Base-by-base conservation (phyloP, 306 rosid genomes). In the Delonix regia region DNA sequence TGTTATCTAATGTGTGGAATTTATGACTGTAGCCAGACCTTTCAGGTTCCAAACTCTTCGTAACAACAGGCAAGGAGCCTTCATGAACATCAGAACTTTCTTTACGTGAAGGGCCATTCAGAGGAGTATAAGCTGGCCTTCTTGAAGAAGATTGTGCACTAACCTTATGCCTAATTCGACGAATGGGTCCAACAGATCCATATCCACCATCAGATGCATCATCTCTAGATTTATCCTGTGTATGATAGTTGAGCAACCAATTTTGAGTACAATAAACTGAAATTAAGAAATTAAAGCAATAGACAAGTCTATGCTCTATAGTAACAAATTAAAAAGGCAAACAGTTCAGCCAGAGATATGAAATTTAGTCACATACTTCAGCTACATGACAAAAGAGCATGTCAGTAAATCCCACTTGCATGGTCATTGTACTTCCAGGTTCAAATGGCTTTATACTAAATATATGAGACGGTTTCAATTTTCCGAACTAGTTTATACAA, bases 181-280 rank as follows among this genome's bases (percentile, higher is more conserved):
- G 91, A 66, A 92, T 86, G 21, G 98, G 99, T 77, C 98, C 99
- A 59, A 80, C 80, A 6, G 97, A 95, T 79, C 89, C 92, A 84
- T 84, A 83, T 36, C 72, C 85, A 85, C 80, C 87, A 77, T 83
- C 95, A 25, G 75, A 70, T 48, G 74, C 78, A 63, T 82, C 90
- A 77, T 52, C 80, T 47, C 76, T 84, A 75, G 85, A 82, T 68
- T 87, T 88, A 61, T 71, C 92, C 90, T 89, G 79, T 39, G 63
- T 62, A 80, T 51, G 18, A 83, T 9, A 47, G 66, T 62, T 41
- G 79, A 66, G 71, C 21, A 64, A 60, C 39, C 36, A 75, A 60
- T 45, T 53, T 65, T 38, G 85, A 28, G 38, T 47, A 61, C 15
- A 55, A 51, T 49, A 41, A 47, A 56, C 12, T 21, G 33, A 61